These are phyloP conservation scores for Geosmithia flava DNA, from an alignment of 2,329 filamentous ascomycete species.

Conservation along the genomic window DNA sequence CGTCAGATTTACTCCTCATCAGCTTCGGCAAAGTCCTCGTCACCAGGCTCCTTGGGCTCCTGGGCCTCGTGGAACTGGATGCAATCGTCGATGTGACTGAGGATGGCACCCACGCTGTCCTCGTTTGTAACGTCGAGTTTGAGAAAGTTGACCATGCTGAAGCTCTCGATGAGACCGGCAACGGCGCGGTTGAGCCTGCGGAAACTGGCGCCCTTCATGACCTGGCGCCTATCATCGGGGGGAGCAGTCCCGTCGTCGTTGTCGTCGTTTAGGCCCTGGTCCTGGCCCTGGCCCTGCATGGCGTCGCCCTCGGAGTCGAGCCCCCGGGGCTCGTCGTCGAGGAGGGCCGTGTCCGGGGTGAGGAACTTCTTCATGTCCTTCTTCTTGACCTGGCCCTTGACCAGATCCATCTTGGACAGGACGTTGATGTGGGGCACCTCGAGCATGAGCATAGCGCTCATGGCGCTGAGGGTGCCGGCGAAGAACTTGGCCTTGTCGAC, in stretches of 20 bases:
- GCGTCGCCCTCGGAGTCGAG: conserved; percentile 25
- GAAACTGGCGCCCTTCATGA: conserved; percentile 77
- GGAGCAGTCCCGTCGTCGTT: conserved; percentile 38
- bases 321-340: conserved; percentile 54
- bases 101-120: conserved; percentile 71
- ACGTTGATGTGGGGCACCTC: conserved; percentile 96
- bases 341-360: conserved; percentile 68
- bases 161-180: conserved; percentile 85
- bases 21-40: conserved; percentile 35
- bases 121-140: conserved; percentile 84
- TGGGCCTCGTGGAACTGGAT: conserved; percentile 91
- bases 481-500: conserved; percentile 97
- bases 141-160: conserved; percentile 94
- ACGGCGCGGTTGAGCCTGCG: conserved; percentile 77
- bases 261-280: conserved; percentile 15
- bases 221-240: conserved; percentile 49
- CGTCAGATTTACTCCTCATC: conserved; percentile 10
- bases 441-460: conserved; percentile 98
- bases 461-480: conserved; percentile 84
- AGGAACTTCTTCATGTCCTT: conserved; percentile 84
- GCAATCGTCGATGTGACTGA: conserved; percentile 90
- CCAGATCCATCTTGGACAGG: conserved; percentile 93
- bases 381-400: conserved; percentile 79
- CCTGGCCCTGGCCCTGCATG: conserved; percentile 9
- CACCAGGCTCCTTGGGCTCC: conserved; percentile 72